These are phyloP conservation scores for Sesbania bispinosa DNA, from an alignment of 306 rosid genomes.

Conservation along the genomic window DNA sequence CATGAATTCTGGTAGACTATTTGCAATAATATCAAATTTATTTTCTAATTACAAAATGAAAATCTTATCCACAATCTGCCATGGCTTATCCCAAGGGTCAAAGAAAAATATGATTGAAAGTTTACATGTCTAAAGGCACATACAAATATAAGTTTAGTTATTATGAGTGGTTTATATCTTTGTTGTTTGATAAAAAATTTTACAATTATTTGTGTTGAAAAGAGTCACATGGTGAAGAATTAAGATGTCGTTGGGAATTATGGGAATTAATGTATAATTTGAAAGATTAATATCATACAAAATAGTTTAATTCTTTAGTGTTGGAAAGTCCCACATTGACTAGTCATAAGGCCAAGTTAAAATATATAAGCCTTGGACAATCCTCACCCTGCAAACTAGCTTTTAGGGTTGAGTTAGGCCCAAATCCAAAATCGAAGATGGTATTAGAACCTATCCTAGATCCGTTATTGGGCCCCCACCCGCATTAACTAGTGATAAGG, in stretches of 20 bases:
- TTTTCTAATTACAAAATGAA: conserved; percentile 11
- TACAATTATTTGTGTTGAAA: neutral
- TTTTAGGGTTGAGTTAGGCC: too few species aligned
- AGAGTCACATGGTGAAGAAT: neutral
- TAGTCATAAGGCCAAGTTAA: too few species aligned
- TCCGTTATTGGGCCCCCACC: too few species aligned
- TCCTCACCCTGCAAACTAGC: too few species aligned
- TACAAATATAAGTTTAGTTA: neutral
- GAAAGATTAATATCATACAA: neutral
- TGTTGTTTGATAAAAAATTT: neutral
- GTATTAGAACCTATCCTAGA: too few species aligned
- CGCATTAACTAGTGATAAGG: too few species aligned
- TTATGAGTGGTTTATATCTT: neutral
- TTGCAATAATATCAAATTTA: neutral
- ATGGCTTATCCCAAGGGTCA: neutral
- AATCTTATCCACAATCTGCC: neutral
- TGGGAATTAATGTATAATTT: neutral
- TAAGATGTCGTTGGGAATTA: neutral
- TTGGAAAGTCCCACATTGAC: too few species aligned
- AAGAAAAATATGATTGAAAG: neutral
- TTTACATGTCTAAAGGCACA: neutral
- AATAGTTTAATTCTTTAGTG: neutral
- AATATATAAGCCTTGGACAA: too few species aligned
- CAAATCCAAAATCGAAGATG: too few species aligned
- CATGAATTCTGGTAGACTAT: neutral